Percentiles rank a stretch among this genome's conserved stretches.
These are phyloP conservation scores for Fraxinus platypoda DNA, from an alignment of 305 asterid genomes.

Conservation along the genomic window DNA sequence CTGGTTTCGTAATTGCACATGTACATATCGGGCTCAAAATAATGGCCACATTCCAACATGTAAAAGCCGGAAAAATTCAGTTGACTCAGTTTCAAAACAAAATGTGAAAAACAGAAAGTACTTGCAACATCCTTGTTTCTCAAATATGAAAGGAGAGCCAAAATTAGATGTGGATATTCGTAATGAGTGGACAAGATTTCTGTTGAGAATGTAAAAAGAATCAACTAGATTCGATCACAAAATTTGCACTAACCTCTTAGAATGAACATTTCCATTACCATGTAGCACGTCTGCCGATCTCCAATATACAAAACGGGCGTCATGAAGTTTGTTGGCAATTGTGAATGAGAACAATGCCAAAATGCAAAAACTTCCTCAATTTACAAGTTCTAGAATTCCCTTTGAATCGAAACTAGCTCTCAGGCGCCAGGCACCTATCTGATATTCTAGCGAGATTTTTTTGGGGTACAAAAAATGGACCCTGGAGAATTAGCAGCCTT, in stretches of 20 bases:
- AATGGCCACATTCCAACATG: neutral
- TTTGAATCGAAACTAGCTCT: neutral
- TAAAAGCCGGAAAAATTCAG: neutral
- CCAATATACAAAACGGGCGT: conserved; percentile 5
- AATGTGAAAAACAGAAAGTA: neutral
- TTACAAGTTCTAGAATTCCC: conserved; percentile 28
- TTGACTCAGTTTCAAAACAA: neutral
- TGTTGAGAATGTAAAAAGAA: conserved; percentile 21
- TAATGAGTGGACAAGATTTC: conserved; percentile 3
- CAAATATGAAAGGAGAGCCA: neutral
- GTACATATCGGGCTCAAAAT: neutral
- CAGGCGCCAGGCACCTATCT: conserved; percentile 19
- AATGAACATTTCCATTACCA: neutral
- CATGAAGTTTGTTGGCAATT: conserved; percentile 12
- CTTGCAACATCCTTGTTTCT: conserved; percentile 2
- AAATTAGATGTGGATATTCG: conserved; percentile 19
- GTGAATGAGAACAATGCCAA: neutral
- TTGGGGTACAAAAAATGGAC: conserved; percentile 73
- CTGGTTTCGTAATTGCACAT: neutral
- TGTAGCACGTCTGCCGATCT: neutral
- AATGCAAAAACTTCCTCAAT: conserved; percentile 29
- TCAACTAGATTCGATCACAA: conserved; percentile 9
- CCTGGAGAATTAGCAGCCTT: conserved; percentile 38
- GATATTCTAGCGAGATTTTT: conserved; percentile 37
- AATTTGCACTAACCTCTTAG: conserved; percentile 22